phyloP scores from a whole-genome alignment of 2,329 filamentous ascomycete species.

The Scopulariopsis brevicaulis region DNA sequence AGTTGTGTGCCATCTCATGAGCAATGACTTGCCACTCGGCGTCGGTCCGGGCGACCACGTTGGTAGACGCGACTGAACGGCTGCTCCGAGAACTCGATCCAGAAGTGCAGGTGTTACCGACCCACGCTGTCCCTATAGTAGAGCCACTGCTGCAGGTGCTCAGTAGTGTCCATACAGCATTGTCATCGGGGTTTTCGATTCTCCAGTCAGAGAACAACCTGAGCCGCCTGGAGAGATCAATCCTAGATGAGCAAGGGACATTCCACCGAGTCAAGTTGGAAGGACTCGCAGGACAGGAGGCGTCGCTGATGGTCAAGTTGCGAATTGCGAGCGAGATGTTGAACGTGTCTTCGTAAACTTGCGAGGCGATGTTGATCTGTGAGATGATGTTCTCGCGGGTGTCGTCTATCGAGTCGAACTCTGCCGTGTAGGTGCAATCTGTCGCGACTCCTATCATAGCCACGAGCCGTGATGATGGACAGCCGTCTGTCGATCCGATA shows the following conservation, averaged over 20 bases:
- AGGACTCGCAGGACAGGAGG: conserved; percentile 60
- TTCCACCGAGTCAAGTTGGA: conserved; percentile 38
- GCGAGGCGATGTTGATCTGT: conserved; percentile 77
- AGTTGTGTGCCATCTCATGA: conserved; percentile 88
- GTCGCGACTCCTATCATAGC: conserved; percentile 86
- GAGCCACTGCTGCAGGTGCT: neutral
- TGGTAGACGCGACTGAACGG: conserved; percentile 73
- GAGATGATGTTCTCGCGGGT: conserved; percentile 66
- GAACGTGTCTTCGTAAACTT: conserved; percentile 80
- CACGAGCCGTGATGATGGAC: conserved; percentile 77
- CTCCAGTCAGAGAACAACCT: neutral
- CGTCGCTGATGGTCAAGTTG: conserved; percentile 69
- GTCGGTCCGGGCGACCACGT: conserved; percentile 74
- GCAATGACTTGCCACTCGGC: conserved; percentile 94
- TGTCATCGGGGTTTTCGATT: neutral
- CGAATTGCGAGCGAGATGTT: conserved; percentile 87
- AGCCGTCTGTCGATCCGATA: conserved; percentile 73
- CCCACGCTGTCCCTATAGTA: neutral
- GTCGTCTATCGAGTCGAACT: conserved; percentile 51
- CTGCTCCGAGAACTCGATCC: conserved; percentile 56
- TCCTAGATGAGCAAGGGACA: neutral
- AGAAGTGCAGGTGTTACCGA: neutral
- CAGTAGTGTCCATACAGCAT: neutral
- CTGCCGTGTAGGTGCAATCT: conserved; percentile 75
- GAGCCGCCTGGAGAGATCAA: neutral